Evolutionary conservation across 1,284 basidiomycete species (phyloP).

Genomic region (Fomitiporia mediterranea): DNA sequence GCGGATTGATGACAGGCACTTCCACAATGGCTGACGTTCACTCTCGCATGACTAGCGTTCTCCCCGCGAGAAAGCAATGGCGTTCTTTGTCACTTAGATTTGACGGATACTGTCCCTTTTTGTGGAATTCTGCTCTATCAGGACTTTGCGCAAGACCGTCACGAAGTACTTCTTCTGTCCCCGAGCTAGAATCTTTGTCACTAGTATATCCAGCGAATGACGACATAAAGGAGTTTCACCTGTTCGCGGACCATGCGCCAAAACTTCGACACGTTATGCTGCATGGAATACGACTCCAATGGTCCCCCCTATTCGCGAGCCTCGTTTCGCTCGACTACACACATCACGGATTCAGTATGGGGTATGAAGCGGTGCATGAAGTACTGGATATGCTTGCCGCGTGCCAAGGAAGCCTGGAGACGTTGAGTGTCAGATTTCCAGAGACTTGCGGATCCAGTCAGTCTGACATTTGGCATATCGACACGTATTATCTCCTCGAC

Average conservation of each 20-base stretch:
- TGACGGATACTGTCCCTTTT: slow-evolving; percentile 48
- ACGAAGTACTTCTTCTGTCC: slow-evolving; percentile 35
- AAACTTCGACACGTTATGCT: slow-evolving; percentile 47
- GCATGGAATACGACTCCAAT: slow-evolving; percentile 58
- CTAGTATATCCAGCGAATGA: slow-evolving; percentile 60
- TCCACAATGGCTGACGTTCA: slow-evolving; percentile 46
- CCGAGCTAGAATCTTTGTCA: slow-evolving; percentile 47
- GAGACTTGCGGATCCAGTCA: not conserved
- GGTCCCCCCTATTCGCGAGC: slow-evolving; percentile 57
- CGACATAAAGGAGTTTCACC: slow-evolving; percentile 56
- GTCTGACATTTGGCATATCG: not conserved
- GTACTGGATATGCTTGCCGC: slow-evolving; percentile 14
- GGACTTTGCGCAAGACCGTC: slow-evolving; percentile 36
- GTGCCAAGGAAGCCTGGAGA: not conserved
- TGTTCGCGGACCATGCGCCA: slow-evolving; percentile 61
- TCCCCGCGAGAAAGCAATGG: slow-evolving; percentile 48
- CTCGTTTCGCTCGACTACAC: slow-evolving; percentile 55
- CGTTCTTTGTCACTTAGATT: slow-evolving; percentile 59
- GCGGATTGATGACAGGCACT: not conserved
- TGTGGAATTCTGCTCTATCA: slow-evolving; percentile 60
- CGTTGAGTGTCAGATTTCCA: slow-evolving; percentile 2
- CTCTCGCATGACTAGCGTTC: slow-evolving; percentile 52
- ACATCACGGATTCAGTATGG: slow-evolving; percentile 33
- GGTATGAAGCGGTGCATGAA: slow-evolving; percentile 22
- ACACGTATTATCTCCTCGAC: not conserved